Conservation (phyloP, 768 basidiomycete species). For the Hemileccinum rubropunctum region DNA sequence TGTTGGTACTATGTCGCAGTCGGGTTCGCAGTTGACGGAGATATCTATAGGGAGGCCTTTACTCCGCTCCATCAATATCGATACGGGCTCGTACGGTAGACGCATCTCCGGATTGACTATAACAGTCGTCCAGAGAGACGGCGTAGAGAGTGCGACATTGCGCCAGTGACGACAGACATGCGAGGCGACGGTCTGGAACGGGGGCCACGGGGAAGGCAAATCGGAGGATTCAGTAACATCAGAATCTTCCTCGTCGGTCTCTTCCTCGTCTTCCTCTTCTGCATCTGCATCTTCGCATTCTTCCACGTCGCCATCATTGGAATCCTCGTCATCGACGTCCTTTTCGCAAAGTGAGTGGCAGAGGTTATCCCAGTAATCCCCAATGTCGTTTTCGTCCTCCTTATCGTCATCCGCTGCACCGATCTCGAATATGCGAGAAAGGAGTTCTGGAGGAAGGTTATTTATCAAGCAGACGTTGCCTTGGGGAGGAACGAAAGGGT, state of each 20-base stretch:
- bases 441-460: slow-evolving; percentile 52
- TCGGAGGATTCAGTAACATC: slow-evolving; percentile 4
- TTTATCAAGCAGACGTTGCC: slow-evolving; percentile 46
- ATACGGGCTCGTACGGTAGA: slow-evolving; percentile 43
- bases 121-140: slow-evolving; percentile 55
- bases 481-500: slow-evolving; percentile 47
- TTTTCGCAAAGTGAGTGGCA: slow-evolving; percentile 31
- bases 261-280: background rate
- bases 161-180: slow-evolving; percentile 66
- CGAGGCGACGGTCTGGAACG: slow-evolving; percentile 54
- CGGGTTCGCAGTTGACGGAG: slow-evolving; percentile 42
- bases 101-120: slow-evolving; percentile 19
- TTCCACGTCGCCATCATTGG: slow-evolving; percentile 6
- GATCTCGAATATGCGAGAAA: slow-evolving; percentile 52
- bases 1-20: background rate
- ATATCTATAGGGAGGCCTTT: slow-evolving; percentile 55
- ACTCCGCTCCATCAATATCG: slow-evolving; percentile 50
- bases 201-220: too few relatives aligned
- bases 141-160: slow-evolving; percentile 46
- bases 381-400: slow-evolving; percentile 36
- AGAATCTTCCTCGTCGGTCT: slow-evolving; percentile 4
- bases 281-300: background rate
- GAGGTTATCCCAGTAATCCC: background rate
- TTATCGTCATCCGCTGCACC: slow-evolving; percentile 40
- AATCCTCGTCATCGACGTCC: slow-evolving; percentile 19